Evolutionary conservation across 257 asterid species (phyloP), one percentile per base, ranked within the genome.

Genomic region (Knoxia roxburghii): DNA sequence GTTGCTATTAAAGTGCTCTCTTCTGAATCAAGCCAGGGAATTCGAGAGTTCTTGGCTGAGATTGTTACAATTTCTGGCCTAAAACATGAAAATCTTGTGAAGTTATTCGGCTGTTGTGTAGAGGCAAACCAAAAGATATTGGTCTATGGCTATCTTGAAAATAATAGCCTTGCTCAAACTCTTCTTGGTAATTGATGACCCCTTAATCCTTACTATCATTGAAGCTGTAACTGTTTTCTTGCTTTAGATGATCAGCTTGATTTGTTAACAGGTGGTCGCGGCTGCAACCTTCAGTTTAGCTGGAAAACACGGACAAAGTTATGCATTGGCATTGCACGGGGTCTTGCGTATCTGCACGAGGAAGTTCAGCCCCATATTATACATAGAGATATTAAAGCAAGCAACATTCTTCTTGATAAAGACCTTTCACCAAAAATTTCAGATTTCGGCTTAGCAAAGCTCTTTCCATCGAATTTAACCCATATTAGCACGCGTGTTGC

Each of bases 401-500:
- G 96, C 77, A 89, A 89, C 74, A 70, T 92, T 61, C 97, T 89
- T 62, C 90, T 89, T 2, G 98, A 92, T 81, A 82, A 79, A 79
- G 92, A 89, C 69, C 83, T 92, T 73, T 83, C 70, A 18, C 85
- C 97, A 1, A 92, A 89, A 76, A 92, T 92, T 64, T 83, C 98
- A 0, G 97, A 92, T 83, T 92, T 92, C 70, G 98, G 98, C 71
- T 84, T 92, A 70, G 98, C 97, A 0, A 92, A 92, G 81, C 88
- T 92, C 60, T 81, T 89, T 29, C 98, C 97, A 0, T 62, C 80
- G 52, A 69, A 84, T 32, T 53, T 76, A 23, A 89, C 97, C 66
- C 98, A 92, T 80, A 68, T 89, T 67, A 92, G 95, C 87, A 92
- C 98, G 2, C 91, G 95, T 0, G 90, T 93, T 68, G 98, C 97